Evolutionary conservation across 352 stramenopile genomes (phyloP).

Genomic region (Phytophthora ohioensis): DNA sequence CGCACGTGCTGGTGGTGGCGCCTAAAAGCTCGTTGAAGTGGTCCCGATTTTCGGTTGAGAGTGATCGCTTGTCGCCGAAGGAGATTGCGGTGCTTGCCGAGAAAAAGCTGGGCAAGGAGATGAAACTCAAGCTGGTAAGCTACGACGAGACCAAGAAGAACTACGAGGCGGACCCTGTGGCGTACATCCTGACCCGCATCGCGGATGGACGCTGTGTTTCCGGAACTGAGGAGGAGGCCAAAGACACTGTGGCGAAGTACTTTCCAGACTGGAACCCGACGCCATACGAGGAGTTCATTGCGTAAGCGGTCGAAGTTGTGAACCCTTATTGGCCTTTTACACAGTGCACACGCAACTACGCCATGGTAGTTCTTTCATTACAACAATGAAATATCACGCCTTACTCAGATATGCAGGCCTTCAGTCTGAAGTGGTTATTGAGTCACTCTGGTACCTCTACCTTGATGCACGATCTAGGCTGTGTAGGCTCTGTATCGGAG

Average conservation of each 20-base stretch:
- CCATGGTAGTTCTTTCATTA: too few species aligned
- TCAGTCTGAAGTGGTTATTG: too few species aligned
- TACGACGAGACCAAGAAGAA: slow-evolving; percentile 35
- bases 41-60: slow-evolving; percentile 26
- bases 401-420: too few species aligned
- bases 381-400: too few species aligned
- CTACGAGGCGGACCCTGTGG: slow-evolving; percentile 23
- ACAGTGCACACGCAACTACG: too few species aligned
- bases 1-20: slow-evolving; percentile 16
- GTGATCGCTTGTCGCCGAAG: slow-evolving; percentile 23
- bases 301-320: background rate
- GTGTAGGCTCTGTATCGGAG: slow-evolving; percentile 6
- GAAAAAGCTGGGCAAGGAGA: slow-evolving; percentile 39
- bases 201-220: slow-evolving; percentile 27
- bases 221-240: slow-evolving; percentile 25
- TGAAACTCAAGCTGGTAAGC: slow-evolving; percentile 20
- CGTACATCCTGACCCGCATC: slow-evolving; percentile 29
- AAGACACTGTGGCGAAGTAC: slow-evolving; percentile 25
- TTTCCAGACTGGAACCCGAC: slow-evolving; percentile 35
- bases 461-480: background rate
- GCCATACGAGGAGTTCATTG: slow-evolving; percentile 27
- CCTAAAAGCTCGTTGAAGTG: slow-evolving; percentile 23
- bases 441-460: background rate
- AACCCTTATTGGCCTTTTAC: too few species aligned
- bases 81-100: slow-evolving; percentile 26